Conservation (phyloP, 1,139 yeast genomes). For the Debaryomyces nepalensis region DNA sequence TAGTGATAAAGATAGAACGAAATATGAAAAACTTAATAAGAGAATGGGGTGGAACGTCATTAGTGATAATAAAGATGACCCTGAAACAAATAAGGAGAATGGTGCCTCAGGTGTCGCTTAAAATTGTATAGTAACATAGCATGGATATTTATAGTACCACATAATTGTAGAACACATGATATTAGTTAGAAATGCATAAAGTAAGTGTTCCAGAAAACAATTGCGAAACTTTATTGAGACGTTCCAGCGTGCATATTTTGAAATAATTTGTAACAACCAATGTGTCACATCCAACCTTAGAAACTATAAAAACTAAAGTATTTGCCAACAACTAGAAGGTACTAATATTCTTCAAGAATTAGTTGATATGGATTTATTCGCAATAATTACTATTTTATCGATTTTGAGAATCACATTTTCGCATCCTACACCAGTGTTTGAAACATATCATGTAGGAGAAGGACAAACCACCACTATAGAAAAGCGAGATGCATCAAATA, state of each 20-base stretch:
- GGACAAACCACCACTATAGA: not conserved
- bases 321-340: not conserved
- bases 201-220: conserved; percentile 3
- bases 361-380: not conserved
- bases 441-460: not conserved
- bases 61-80: conserved; percentile 21
- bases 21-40: conserved; percentile 68
- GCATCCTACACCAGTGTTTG: conserved; percentile 5
- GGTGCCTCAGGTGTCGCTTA: conserved; percentile 2
- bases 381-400: not conserved
- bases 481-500: not conserved
- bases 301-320: conserved; percentile 3
- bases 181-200: not conserved
- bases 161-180: too few species aligned
- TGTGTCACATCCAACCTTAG: not conserved
- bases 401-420: not conserved
- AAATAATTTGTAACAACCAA: conserved; percentile 6
- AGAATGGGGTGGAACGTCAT: conserved; percentile 61
- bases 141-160: too few species aligned
- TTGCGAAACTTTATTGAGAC: conserved; percentile 2
- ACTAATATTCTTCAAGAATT: not conserved
- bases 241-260: conserved; percentile 2
- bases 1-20: conserved; percentile 78
- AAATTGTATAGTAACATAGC: conserved; percentile 8
- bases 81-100: conserved; percentile 10